Evolutionary conservation across 2,329 filamentous ascomycete genomes (phyloP), one percentile per base, ranked within the genome.

Genomic region (Decorospora gaudefroyi): DNA sequence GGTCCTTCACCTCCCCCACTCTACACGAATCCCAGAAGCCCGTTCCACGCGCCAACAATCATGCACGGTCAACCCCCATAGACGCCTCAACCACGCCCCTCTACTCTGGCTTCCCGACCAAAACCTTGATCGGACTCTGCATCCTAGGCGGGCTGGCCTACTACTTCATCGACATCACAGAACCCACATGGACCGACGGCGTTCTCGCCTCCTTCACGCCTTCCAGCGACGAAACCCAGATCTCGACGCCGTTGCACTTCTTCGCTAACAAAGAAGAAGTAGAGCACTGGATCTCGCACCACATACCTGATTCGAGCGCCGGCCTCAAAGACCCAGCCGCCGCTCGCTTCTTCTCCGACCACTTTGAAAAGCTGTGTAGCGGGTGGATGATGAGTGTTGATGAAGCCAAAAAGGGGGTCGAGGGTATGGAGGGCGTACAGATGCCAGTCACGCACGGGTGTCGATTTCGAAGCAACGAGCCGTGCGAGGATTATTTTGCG

Each of bases 391-490:
- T 67, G 53, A 53, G 18, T 6, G 53, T 54, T 9, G 53, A 67
- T 11, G 64, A 68, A 9, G 55, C 59, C 0, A 29, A 30, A 9
- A 51, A 56, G 19, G 48, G 50, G 2, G 38, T 42, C 3, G 38
- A 46, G 27, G 43, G 43, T 7, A 46, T 46, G 43, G 23, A 29
- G 8, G 26, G 28, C 22, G 31, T 46, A 3, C 37, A 51, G 1
- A 63, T 70, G n/a, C 65, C 67, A 0, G 42, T 67, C 12, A 69
- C 65, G 8, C 65, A 70, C 47, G 65, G 64, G 6, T 59, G 57
- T 27, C 51, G 61, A 11, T 59, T 62, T 28, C 51, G 51, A 27
- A 64, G 60, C 28, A 69, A 69, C 48, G 46, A 54, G 37, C 64
- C 62, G 4, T 65, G 60, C 43, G 68, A 71, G 32, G 68, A 71